Evolutionary conservation across 2,329 filamentous ascomycete genomes (phyloP), one percentile per base, ranked within the genome.

Genomic region (Penicillium concentricum): DNA sequence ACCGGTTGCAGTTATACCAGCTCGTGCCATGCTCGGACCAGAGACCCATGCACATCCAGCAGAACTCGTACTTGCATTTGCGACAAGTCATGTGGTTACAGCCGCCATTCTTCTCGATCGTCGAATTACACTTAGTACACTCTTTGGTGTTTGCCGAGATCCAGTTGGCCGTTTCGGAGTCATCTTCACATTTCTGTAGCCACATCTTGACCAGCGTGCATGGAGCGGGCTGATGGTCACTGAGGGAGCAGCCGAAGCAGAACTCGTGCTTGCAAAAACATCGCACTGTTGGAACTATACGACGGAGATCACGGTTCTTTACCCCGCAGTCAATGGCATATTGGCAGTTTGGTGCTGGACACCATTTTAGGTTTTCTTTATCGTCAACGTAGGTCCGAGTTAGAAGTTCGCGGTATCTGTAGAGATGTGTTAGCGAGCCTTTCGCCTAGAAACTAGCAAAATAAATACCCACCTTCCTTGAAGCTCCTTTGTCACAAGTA

Each of bases 21-120:
- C 91, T 96, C 4, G 93, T 99, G 61, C 94, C 94, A 72, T 99
- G 94, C 76, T 99, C 94, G 1, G 92, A 95, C 94, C 94, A 99
- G 0, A 96, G 81, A 0, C 94, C 94, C 94, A 99, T 99, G 71
- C 94, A 99, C 90, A 99, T 97, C 94, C 94, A 99, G 78, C 94
- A 99, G 70, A 99, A 97, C 70, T 97, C 92, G 70, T 97, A 88
- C 69, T 92, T 91, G 79, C 92, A 97, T 75, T 97, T 97, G 55
- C 92, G 83, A 73, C 92, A 97, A 0, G 92, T 97, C 92, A 97
- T 97, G 74, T 97, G 92, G 78, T 97, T 97, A 79, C 92, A 97
- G 4, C 92, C 92, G 51, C 92, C 92, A 64, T 99, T 99, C 84
- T 99, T 99, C 77, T 99, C 94, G 43, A 99, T 99, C 0, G 94